phyloP scores from a whole-genome alignment of 305 asterid genomes.

The Fraxinus ornus region DNA sequence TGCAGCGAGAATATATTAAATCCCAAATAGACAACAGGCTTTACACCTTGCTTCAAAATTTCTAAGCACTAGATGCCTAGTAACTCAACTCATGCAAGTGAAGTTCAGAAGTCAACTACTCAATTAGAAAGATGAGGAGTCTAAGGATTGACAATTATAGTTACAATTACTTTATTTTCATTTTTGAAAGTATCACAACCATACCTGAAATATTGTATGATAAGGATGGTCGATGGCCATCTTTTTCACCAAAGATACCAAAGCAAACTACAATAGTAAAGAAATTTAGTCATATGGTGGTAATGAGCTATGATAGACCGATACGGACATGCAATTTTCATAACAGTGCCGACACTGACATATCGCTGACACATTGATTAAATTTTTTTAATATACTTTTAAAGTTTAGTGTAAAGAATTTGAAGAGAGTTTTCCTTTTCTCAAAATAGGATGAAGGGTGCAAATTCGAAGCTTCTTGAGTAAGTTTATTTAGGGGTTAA shows the following conservation, averaged over 20 bases:
- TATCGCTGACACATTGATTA: background rate
- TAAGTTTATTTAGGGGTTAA: background rate
- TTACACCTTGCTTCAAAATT: conserved; percentile 21
- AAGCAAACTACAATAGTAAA: conserved; percentile 65
- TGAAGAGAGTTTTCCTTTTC: background rate
- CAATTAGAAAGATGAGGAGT: conserved; percentile 8
- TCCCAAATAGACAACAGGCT: conserved; percentile 14
- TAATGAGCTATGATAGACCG: background rate
- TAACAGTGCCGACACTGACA: background rate
- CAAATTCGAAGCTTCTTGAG: background rate
- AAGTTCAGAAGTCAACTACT: conserved; percentile 10
- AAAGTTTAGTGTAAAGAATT: background rate
- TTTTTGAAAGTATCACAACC: conserved; percentile 8
- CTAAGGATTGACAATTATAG: conserved; percentile 9
- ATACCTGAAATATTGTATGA: conserved; percentile 95
- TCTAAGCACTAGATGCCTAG: conserved; percentile 15
- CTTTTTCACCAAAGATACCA: conserved; percentile 88
- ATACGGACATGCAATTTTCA: background rate
- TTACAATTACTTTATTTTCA: conserved; percentile 18
- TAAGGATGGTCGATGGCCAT: conserved; percentile 95
- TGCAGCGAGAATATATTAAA: conserved; percentile 9
- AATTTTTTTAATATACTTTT: background rate
- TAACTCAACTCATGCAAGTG: conserved; percentile 20
- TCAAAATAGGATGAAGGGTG: background rate
- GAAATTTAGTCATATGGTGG: conserved; percentile 10